Base-by-base conservation (phyloP, 2,329 filamentous ascomycete species). In the Mollisiaceae sp. region DNA sequence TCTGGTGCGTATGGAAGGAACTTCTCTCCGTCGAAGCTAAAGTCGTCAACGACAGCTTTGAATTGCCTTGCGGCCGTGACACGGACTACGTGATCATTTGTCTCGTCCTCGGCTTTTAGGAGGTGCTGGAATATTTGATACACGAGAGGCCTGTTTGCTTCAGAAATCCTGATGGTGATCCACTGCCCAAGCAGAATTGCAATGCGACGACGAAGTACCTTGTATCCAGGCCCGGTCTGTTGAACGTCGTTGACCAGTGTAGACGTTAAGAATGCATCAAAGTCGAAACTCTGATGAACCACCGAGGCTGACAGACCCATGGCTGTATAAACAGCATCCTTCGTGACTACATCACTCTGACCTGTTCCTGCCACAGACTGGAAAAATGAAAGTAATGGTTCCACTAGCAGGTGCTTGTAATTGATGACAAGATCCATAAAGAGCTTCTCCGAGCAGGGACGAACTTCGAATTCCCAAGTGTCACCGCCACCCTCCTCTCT, bases 241-340 rank as follows among this genome's bases (percentile, higher is more conserved):
- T 96, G 93, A 0, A 92, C 89, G 76, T 99, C 95, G 4, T 85
- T 83, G 4, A 92, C 87, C 38, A 99, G 82, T 0, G 91, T 93
- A 5, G 88, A 87, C 18, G 86, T 83, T 47, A 99, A 79, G 74
- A 98, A 91, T 1, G 83, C 77, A 74, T 96, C 91, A 78, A 98
- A 98, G 77, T 98, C 91, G 69, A 97, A 87, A 12, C 87, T 82
- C 56, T 89, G 82, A 65, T 89, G 84, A 18, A 98, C 81, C 45
- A 94, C 89, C 1, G 92, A 85, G 1, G 94, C 92, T 0, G 95
- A 88, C 59, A 97, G 83, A 2, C 94, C 94, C 80, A 99, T 90
- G 12, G 94, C 93, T 5, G 92, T 96, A 75, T 99, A 99, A 0
- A 98, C 89, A 0, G 94, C 94, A 76, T 99, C 95, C 76, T 97